Evolutionary conservation across 352 stramenopile genomes (phyloP), one percentile per base, ranked within the genome.

Genomic region (Globisporangium radiosum): DNA sequence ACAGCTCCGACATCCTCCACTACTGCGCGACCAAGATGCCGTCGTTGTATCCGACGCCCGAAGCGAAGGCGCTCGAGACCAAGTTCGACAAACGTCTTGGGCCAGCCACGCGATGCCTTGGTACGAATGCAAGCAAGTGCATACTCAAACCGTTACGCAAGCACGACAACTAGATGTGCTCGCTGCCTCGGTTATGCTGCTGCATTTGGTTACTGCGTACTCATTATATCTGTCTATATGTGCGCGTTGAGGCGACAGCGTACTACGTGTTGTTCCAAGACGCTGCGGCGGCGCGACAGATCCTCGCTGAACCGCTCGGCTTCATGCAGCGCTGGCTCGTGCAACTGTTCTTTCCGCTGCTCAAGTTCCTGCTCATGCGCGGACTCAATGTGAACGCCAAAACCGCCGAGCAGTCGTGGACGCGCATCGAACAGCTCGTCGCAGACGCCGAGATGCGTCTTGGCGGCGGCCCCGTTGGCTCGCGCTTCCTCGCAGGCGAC

Each of bases 1-100:
- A 78, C 59, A 87, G 76, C 65, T 51, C 63, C 15, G 72, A 69
- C 10, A 83, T 85, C 54, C 50, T 87, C 40, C 47, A 70, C 25
- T 75, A 68, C 19, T 87, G 76, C 48, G 74, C 68, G 4, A 62
- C 63, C 14, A 62, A 42, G 9, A 4, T 63, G 5, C 69, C 72
- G 14, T 66, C 61, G 3, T 38, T 88, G 53, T 84, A 84, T 36
- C 63, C 65, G 8, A 75, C 64, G 14, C 57, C 62, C 11, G 54
- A 66, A 3, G 53, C 69, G 1, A 82, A 81, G 14, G 54, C 67
- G n/a, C 70, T 76, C 7, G 78, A 85, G 52, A 56, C 67, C 3
- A 56, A 70, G 14, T 81, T 72, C 36, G 78, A 85, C 54, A 65
- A 61, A 15, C 56, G 73, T 25, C 59, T 85, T n/a, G 73, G 73